phyloP scores from a whole-genome alignment of 257 asterid species.

The Plectranthus barbatus region DNA sequence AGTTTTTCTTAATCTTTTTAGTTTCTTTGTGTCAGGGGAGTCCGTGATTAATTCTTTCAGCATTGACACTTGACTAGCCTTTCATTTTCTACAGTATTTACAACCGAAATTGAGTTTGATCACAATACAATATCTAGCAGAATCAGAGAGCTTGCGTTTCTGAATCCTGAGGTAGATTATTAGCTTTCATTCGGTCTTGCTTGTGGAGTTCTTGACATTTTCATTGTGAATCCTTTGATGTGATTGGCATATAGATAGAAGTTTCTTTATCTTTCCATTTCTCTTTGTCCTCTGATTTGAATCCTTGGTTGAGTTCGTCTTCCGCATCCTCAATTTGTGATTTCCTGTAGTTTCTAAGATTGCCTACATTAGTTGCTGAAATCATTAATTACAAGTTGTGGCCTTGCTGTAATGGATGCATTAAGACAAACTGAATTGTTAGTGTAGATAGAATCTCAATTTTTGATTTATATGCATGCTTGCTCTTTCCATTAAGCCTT shows the following conservation, averaged over 20 bases:
- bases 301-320: neutral
- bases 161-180: conserved; percentile 75
- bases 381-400: neutral
- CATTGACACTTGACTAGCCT: conserved; percentile 2
- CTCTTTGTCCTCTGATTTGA: neutral
- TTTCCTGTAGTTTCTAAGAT: neutral
- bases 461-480: no score
- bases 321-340: neutral
- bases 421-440: neutral
- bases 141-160: conserved; percentile 97
- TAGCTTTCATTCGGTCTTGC: conserved; percentile 6
- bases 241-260: neutral
- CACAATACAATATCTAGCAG: conserved; percentile 81
- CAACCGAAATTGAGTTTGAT: conserved; percentile 73
- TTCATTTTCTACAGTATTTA: conserved; percentile 57
- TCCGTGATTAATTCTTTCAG: conserved; percentile 1
- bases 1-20: neutral
- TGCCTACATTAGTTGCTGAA: neutral
- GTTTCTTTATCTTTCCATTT: neutral
- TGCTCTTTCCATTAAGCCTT: neutral
- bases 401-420: neutral
- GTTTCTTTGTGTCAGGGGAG: conserved; percentile 3
- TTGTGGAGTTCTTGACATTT: conserved; percentile 17
- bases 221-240: conserved; percentile 1
- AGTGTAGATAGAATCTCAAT: neutral